phyloP scores from a whole-genome alignment of 2,329 filamentous ascomycete species.

The Cladosporium sp. region DNA sequence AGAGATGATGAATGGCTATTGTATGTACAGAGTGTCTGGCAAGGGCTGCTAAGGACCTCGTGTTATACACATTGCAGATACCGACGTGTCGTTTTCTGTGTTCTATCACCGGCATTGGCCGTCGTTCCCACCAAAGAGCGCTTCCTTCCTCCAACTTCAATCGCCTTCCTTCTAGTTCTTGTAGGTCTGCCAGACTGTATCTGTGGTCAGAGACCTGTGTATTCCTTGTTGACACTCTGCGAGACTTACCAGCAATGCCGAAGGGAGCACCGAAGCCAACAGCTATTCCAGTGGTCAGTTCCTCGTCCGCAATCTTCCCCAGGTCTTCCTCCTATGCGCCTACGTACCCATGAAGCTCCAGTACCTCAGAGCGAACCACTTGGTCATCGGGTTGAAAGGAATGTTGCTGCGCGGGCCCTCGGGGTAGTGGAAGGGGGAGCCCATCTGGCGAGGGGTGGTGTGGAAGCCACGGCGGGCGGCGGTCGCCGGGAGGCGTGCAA shows the following conservation, averaged over 20 bases:
- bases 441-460: slow-evolving; percentile 76
- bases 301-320: slow-evolving; percentile 1
- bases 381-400: slow-evolving; percentile 92
- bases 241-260: slow-evolving; percentile 55
- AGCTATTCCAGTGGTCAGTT: slow-evolving; percentile 42
- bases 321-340: slow-evolving; percentile 8
- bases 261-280: slow-evolving; percentile 55
- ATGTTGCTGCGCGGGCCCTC: slow-evolving; percentile 93
- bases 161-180: slow-evolving; percentile 44
- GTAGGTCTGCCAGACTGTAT: slow-evolving; percentile 60
- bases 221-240: slow-evolving; percentile 8
- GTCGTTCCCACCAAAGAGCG: slow-evolving; percentile 3
- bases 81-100: slow-evolving; percentile 11
- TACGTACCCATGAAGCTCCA: slow-evolving; percentile 68
- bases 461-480: slow-evolving; percentile 88
- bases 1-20: slow-evolving; percentile 11
- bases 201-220: slow-evolving; percentile 21
- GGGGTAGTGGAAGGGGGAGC: slow-evolving; percentile 95
- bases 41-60: slow-evolving; percentile 9
- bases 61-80: slow-evolving; percentile 15
- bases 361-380: slow-evolving; percentile 76
- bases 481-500: slow-evolving; percentile 54
- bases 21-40: slow-evolving; percentile 14
- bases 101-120: slow-evolving; percentile 8
- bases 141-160: slow-evolving; percentile 10